Evolutionary conservation across 345 rosid species (phyloP).

Genomic region (Murraya paniculata): DNA sequence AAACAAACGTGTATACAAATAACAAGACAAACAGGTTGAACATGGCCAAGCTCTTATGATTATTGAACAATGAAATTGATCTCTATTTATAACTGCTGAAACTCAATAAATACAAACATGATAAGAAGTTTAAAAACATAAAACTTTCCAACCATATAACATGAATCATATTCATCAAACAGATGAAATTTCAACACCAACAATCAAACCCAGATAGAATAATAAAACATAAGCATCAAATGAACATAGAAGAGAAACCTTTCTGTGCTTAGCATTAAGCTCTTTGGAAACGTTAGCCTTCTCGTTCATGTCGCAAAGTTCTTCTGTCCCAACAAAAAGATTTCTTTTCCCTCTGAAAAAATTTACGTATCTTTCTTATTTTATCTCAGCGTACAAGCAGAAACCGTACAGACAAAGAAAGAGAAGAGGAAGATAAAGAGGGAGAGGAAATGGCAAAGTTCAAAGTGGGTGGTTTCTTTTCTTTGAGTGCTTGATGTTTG

Average conservation of each 20-base stretch:
- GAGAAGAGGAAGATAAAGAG: not conserved
- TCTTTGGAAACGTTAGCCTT: slow-evolving; percentile 64
- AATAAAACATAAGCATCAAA: slow-evolving; percentile 3
- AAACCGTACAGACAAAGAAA: slow-evolving; percentile 6
- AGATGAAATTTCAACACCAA: slow-evolving; percentile 5
- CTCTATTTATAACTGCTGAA: not conserved
- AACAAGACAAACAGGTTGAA: slow-evolving; percentile 4
- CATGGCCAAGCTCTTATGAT: not conserved
- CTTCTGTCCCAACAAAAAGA: not conserved
- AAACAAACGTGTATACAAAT: slow-evolving; percentile 4
- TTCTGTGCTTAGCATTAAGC: slow-evolving; percentile 54
- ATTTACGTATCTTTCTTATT: not conserved
- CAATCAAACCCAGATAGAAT: not conserved
- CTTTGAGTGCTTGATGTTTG: not conserved
- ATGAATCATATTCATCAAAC: not conserved
- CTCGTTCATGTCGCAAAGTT: slow-evolving; percentile 44
- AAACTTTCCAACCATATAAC: slow-evolving; percentile 15
- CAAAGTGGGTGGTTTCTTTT: slow-evolving; percentile 23
- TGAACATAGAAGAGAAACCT: slow-evolving; percentile 34
- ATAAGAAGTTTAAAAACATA: not conserved
- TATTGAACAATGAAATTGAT: not conserved
- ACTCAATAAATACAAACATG: not conserved
- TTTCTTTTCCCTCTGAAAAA: not conserved
- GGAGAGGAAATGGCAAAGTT: slow-evolving; percentile 19
- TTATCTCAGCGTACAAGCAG: not conserved